Conservation (phyloP, 768 basidiomycete species). For the Pleurotus eryngii region DNA sequence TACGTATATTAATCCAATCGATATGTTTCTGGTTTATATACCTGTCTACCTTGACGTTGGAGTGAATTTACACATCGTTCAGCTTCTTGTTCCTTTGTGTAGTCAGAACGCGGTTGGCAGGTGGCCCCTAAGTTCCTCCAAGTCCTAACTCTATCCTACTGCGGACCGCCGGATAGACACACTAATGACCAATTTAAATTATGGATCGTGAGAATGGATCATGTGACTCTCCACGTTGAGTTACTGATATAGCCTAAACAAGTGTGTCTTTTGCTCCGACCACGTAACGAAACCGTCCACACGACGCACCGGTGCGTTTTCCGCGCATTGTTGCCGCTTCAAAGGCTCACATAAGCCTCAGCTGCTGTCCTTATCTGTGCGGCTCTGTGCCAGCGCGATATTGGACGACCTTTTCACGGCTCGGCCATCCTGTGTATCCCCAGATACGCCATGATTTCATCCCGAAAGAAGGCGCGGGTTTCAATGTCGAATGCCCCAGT, state of each 20-base stretch:
- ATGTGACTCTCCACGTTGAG: background rate
- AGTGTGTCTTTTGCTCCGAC: background rate
- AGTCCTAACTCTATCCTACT: no score
- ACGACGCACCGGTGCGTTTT: background rate
- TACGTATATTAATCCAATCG: slow-evolving; percentile 65
- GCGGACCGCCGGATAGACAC: no score
- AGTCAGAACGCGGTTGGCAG: no score
- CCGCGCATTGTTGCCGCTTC: background rate
- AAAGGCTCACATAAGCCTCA: background rate
- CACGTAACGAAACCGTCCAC: slow-evolving; percentile 3
- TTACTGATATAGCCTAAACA: background rate
- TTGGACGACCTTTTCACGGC: no score
- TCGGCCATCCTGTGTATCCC: no score
- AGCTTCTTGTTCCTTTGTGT: no score
- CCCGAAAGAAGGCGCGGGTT: background rate
- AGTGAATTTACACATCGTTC: no score
- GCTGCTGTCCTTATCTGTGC: background rate
- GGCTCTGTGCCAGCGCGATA: no score
- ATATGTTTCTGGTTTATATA: background rate
- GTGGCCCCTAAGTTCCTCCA: no score
- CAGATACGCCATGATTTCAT: background rate
- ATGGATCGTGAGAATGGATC: background rate
- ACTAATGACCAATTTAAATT: background rate
- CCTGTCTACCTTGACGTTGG: no score
- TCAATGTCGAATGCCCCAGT: background rate